A percentile compares a stretch with the other conserved stretches of the same genome.
Conservation (phyloP, 768 basidiomycete genomes). For the Hortiboletus flavorubellus region DNA sequence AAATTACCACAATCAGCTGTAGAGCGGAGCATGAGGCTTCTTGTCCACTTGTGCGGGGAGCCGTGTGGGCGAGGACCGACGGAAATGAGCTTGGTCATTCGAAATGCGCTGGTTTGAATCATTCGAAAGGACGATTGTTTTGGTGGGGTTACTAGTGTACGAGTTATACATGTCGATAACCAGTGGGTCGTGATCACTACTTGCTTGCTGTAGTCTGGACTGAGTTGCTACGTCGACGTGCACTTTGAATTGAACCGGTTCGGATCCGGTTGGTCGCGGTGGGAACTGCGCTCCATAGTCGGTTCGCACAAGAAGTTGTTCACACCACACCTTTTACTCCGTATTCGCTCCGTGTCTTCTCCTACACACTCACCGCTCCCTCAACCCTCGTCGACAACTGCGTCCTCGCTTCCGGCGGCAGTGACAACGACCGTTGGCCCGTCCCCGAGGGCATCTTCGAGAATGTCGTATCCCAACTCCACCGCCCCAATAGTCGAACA, state of each 20-base stretch:
- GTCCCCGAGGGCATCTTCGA: constrained; percentile 12
- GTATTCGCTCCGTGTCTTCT: background rate
- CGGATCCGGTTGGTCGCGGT: constrained; percentile 19
- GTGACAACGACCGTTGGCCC: constrained; percentile 19
- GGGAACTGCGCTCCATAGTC: constrained; percentile 19
- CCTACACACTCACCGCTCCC: background rate
- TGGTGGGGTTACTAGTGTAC: background rate
- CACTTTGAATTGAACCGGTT: constrained; percentile 19
- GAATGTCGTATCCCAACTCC: constrained; percentile 50
- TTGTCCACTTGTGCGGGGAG: background rate
- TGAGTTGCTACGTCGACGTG: background rate
- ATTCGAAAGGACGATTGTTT: background rate
- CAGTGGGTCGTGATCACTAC: background rate
- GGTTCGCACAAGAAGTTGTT: constrained; percentile 20
- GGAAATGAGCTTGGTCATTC: constrained; percentile 10
- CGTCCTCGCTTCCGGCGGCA: constrained; percentile 4
- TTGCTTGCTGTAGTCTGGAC: background rate
- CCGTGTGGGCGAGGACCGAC: background rate
- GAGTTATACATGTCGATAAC: background rate
- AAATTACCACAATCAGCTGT: constrained; percentile 2
- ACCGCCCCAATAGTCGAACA: constrained; percentile 61
- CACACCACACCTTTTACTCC: constrained; percentile 7
- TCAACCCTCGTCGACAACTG: background rate
- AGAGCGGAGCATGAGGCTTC: constrained; percentile 6
- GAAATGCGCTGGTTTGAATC: background rate